Evolutionary conservation across 2,329 filamentous ascomycete species (phyloP).

Genomic region (Xylariaceae sp.): DNA sequence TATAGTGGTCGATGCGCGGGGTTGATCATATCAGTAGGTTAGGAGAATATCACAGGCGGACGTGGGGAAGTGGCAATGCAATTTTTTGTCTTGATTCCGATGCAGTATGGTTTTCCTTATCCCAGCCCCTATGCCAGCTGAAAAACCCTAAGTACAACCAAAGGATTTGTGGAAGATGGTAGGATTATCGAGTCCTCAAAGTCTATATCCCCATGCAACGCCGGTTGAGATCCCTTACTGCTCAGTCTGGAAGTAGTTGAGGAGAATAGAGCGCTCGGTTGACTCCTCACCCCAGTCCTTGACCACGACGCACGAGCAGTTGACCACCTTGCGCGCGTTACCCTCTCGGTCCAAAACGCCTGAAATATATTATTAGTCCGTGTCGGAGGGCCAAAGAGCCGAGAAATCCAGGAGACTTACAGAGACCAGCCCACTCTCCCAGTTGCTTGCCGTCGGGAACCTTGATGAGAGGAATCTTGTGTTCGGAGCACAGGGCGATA

Average conservation of each 20-base stretch:
- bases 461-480: slow-evolving; percentile 99
- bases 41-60: not conserved
- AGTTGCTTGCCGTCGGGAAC: slow-evolving; percentile 99
- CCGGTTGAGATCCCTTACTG: slow-evolving; percentile 57
- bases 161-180: slow-evolving; percentile 35
- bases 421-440: slow-evolving; percentile 99
- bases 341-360: slow-evolving; percentile 99
- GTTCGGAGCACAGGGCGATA: slow-evolving; percentile 97
- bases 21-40: slow-evolving; percentile 41
- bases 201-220: slow-evolving; percentile 42
- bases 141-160: slow-evolving; percentile 50
- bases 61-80: slow-evolving; percentile 33
- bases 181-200: slow-evolving; percentile 32
- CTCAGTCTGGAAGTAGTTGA: slow-evolving; percentile 99
- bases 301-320: slow-evolving; percentile 99
- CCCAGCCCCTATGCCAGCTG: slow-evolving; percentile 50
- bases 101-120: slow-evolving; percentile 36
- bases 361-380: slow-evolving; percentile 50
- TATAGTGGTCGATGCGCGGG: slow-evolving; percentile 73
- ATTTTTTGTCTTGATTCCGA: slow-evolving; percentile 49
- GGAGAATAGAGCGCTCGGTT: slow-evolving; percentile 96
- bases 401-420: slow-evolving; percentile 65
- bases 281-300: slow-evolving; percentile 99
- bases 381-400: not conserved
- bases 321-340: slow-evolving; percentile 99